Conservation (phyloP, 164 flowering plant species). For the Taxillus chinensis region DNA sequence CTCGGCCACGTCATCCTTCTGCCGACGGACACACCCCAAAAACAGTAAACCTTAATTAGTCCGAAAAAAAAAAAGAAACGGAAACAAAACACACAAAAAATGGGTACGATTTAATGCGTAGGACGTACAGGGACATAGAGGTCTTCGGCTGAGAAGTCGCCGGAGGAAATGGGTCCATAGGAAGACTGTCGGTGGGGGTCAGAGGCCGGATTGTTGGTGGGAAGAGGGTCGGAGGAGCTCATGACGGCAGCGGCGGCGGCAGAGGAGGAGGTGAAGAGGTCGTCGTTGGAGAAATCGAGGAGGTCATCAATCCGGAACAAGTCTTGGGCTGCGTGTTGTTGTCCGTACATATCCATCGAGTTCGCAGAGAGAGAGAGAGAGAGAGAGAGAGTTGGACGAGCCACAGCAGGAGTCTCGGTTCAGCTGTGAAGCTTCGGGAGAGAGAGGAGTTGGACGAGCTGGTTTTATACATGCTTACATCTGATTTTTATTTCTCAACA, state of each 20-base stretch:
- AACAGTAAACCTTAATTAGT: neutral
- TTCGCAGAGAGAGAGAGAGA: neutral
- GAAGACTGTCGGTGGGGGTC: neutral
- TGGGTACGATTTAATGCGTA: neutral
- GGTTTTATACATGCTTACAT: too few species aligned
- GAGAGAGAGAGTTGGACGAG: neutral
- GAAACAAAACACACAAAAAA: neutral
- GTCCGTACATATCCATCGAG: constrained; percentile 33
- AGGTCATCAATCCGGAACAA: constrained; percentile 43
- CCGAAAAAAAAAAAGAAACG: neutral
- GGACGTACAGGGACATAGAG: constrained; percentile 35
- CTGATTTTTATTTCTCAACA: too few species aligned
- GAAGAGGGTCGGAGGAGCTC: constrained; percentile 5
- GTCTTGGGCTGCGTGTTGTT: constrained; percentile 13
- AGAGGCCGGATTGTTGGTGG: constrained; percentile 6
- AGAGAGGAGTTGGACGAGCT: too few species aligned
- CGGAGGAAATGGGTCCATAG: neutral
- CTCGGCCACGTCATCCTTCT: constrained; percentile 51
- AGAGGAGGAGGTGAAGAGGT: constrained; percentile 17
- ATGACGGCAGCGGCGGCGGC: constrained; percentile 10
- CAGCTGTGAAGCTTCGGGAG: too few species aligned
- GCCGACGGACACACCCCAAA: neutral
- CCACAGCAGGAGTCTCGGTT: neutral
- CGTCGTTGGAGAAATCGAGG: constrained; percentile 35
- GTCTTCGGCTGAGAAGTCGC: constrained; percentile 15